Evolutionary conservation across 306 rosid genomes (phyloP).

Genomic region (Vigna mungo): DNA sequence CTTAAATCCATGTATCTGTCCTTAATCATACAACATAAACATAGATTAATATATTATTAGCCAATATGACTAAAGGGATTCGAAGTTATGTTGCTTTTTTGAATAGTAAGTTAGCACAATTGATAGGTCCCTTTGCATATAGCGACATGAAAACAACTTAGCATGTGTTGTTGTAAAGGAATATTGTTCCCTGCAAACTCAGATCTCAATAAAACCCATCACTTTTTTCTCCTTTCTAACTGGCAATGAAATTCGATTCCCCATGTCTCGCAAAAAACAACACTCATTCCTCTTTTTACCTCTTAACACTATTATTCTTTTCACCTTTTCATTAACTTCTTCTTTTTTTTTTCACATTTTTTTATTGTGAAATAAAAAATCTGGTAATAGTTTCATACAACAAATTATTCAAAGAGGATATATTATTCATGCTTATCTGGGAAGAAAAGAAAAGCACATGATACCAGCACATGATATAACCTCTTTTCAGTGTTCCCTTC

Average conservation of each 20-base stretch:
- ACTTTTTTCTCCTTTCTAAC: neutral
- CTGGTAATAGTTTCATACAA: neutral
- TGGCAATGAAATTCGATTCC: conserved; percentile 30
- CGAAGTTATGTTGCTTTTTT: no score
- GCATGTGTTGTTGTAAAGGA: conserved; percentile 43
- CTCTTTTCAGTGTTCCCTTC: conserved; percentile 61
- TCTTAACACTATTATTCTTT: neutral
- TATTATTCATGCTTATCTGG: conserved; percentile 39
- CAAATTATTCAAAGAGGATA: neutral
- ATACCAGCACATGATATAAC: conserved; percentile 71
- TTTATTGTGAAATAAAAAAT: neutral
- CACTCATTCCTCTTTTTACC: conserved; percentile 40
- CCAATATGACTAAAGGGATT: neutral
- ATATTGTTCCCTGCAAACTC: conserved; percentile 19
- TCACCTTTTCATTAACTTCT: neutral
- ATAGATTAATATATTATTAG: neutral
- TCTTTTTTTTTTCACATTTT: neutral
- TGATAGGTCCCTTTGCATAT: neutral
- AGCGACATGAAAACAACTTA: conserved; percentile 7
- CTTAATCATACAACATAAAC: neutral
- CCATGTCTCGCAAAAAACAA: conserved; percentile 23
- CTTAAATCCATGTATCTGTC: neutral
- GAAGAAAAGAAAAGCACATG: conserved; percentile 56
- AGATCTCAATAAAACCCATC: conserved; percentile 43
- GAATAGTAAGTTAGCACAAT: neutral